Evolutionary conservation across 768 basidiomycete genomes (phyloP).

Genomic region (Lyophyllum shimeji): DNA sequence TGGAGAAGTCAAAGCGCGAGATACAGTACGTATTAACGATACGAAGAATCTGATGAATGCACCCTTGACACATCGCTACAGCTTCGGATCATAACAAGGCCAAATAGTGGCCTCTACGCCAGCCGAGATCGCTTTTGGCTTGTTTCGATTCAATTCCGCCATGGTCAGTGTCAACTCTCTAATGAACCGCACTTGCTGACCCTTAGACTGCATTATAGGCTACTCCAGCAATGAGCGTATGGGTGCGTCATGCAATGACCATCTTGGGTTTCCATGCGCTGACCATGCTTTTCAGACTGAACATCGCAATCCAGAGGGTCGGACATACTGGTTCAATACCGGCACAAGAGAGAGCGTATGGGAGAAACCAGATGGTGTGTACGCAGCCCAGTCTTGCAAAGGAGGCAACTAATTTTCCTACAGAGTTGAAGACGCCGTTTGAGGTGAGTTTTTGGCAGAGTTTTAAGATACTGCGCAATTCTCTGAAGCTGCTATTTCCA

Average conservation of each 20-base stretch:
- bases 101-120: constrained; percentile 6
- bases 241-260: constrained; percentile 26
- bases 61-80: background rate
- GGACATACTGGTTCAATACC: constrained; percentile 98
- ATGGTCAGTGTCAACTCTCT: constrained; percentile 7
- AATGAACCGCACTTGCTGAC: background rate
- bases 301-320: constrained; percentile 92
- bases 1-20: background rate
- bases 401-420: constrained; percentile 6
- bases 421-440: constrained; percentile 88
- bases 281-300: constrained; percentile 60
- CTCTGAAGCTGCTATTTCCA: constrained; percentile 29
- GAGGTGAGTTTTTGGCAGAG: constrained; percentile 53
- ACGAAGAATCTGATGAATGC: background rate
- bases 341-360: constrained; percentile 88
- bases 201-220: constrained; percentile 3
- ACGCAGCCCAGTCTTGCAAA: constrained; percentile 17
- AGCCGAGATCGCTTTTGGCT: background rate
- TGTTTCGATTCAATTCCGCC: background rate
- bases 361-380: constrained; percentile 93
- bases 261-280: background rate
- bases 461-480: constrained; percentile 9
- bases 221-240: constrained; percentile 28
- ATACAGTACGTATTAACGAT: background rate
- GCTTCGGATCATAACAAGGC: constrained; percentile 8